phyloP scores from a whole-genome alignment of 2,329 filamentous ascomycete genomes.

The Lasiodiplodia theobromae region DNA sequence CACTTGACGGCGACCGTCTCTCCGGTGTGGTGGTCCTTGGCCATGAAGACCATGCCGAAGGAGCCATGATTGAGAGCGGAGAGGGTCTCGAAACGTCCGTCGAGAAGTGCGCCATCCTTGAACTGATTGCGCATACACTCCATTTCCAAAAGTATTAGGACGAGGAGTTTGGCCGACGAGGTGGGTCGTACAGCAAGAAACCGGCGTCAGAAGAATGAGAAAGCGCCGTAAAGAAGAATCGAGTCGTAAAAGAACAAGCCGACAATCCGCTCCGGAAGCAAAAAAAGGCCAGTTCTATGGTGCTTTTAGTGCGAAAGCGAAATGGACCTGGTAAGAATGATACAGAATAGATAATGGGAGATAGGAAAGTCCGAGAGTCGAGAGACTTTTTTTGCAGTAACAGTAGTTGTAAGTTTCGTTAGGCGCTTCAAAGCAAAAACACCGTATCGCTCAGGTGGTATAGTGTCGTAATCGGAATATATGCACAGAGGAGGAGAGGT shows the following conservation, averaged over 20 bases:
- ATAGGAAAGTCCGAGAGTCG: slow-evolving; percentile 28
- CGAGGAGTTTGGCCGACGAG: slow-evolving; percentile 43
- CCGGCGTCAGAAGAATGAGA: slow-evolving; percentile 34
- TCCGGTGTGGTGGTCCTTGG: slow-evolving; percentile 77
- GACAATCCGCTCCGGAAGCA: slow-evolving; percentile 38
- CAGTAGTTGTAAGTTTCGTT: slow-evolving; percentile 33
- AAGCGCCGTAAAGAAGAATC: slow-evolving; percentile 29
- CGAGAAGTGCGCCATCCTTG: slow-evolving; percentile 78
- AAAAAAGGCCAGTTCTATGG: slow-evolving; percentile 34
- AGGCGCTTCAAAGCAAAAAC: slow-evolving; percentile 38
- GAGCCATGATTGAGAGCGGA: slow-evolving; percentile 98
- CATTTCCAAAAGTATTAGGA: slow-evolving; percentile 57
- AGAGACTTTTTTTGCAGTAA: slow-evolving; percentile 31
- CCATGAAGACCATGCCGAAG: slow-evolving; percentile 98
- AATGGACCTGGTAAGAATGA: slow-evolving; percentile 37
- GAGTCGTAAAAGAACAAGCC: slow-evolving; percentile 44
- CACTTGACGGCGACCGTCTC: slow-evolving; percentile 95
- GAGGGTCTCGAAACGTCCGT: slow-evolving; percentile 88
- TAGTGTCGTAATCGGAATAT: slow-evolving; percentile 31
- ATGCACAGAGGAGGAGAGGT: slow-evolving; percentile 31
- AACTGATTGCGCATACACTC: slow-evolving; percentile 89
- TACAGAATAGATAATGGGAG: slow-evolving; percentile 29
- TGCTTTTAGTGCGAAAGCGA: slow-evolving; percentile 31
- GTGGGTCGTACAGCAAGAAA: slow-evolving; percentile 40
- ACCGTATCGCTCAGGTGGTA: slow-evolving; percentile 39